phyloP scores from a whole-genome alignment of 2,329 filamentous ascomycete species.

The Trichoderma lentiforme region DNA sequence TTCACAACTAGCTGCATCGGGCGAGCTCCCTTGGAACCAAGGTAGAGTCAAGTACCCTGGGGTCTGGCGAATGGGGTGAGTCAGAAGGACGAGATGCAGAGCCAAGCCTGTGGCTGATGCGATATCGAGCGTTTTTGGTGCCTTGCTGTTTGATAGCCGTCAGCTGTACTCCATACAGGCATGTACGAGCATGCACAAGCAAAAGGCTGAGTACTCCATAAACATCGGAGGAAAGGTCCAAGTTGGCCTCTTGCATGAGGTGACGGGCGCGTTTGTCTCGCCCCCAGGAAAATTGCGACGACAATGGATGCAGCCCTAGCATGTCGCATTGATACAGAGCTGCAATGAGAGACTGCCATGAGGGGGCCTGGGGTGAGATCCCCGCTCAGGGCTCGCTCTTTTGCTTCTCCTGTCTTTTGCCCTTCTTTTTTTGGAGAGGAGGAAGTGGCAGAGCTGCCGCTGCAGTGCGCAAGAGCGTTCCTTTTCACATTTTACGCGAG shows the following conservation, averaged over 20 bases:
- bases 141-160: conserved; percentile 6
- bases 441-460: not conserved
- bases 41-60: not conserved
- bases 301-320: conserved; percentile 12
- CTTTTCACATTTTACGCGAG: not conserved
- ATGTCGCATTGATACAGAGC: not conserved
- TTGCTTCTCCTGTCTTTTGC: not conserved
- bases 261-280: conserved; percentile 15
- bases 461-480: not conserved
- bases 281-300: not conserved
- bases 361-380: not conserved
- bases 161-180: not conserved
- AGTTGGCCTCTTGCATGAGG: conserved; percentile 15
- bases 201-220: not conserved
- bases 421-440: not conserved
- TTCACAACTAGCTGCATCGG: not conserved
- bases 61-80: conserved; percentile 9
- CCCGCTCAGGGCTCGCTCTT: not conserved
- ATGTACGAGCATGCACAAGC: not conserved
- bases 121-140: conserved; percentile 3
- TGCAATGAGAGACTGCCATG: not conserved
- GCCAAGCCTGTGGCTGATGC: conserved; percentile 11
- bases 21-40: conserved; percentile 10
- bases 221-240: conserved; percentile 8
- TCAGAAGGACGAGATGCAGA: conserved; percentile 11